phyloP scores from a whole-genome alignment of 2,329 filamentous ascomycete genomes.

The Trichocomaceae sp. region DNA sequence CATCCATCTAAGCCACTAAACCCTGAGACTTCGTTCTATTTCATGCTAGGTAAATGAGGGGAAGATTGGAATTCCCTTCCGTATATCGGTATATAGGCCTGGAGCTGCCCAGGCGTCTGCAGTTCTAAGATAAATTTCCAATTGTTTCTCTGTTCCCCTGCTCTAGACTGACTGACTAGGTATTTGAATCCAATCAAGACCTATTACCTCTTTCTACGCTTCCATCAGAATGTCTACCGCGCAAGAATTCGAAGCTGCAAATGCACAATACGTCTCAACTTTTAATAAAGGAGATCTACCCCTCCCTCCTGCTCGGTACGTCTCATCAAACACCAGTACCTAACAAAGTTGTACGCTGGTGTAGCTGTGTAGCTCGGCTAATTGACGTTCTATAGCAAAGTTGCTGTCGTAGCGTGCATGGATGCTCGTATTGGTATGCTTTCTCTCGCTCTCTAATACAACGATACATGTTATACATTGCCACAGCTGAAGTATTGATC shows the following conservation, averaged over 20 bases:
- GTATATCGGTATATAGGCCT: too few species aligned
- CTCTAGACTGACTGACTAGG: too few species aligned
- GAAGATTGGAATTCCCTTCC: too few species aligned
- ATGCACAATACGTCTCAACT: conserved; percentile 49
- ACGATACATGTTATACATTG: neutral
- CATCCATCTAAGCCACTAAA: neutral
- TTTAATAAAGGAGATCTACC: conserved; percentile 63
- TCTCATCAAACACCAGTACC: neutral
- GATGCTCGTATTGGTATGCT: conserved; percentile 53
- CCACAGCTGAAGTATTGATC: neutral
- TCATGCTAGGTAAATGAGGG: neutral
- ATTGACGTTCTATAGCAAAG: conserved; percentile 14
- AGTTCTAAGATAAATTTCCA: too few species aligned
- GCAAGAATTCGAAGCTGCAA: conserved; percentile 51
- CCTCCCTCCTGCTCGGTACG: conserved; percentile 58
- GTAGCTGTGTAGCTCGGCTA: too few species aligned
- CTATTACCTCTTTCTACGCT: neutral
- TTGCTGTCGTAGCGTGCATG: conserved; percentile 66
- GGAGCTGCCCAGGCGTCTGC: too few species aligned
- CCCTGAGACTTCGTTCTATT: neutral
- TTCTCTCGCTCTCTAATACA: neutral
- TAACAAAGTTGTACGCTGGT: too few species aligned
- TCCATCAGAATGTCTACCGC: conserved; percentile 22
- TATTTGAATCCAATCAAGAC: neutral
- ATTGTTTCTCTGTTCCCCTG: too few species aligned